phyloP scores from a whole-genome alignment of 129 eudicot genomes.

The Artemisia annua region DNA sequence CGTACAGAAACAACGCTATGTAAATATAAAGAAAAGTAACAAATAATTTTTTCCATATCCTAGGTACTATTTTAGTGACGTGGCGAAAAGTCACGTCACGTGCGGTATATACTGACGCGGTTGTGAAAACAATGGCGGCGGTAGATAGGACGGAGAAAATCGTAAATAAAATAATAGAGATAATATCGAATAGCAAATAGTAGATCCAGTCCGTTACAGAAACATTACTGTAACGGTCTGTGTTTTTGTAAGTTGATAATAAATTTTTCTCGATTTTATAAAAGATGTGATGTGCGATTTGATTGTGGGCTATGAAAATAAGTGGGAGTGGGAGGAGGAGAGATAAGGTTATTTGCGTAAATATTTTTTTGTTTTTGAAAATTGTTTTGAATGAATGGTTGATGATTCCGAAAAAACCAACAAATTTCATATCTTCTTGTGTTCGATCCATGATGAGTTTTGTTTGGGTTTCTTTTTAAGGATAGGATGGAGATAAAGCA shows the following conservation, averaged over 20 bases:
- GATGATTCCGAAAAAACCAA: constrained; percentile 35
- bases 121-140: constrained; percentile 66
- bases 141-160: constrained; percentile 68
- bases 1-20: constrained; percentile 22
- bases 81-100: too few relatives aligned
- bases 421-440: constrained; percentile 26
- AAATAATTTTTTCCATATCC: constrained; percentile 35
- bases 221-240: background rate
- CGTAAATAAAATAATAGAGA: constrained; percentile 45
- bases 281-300: constrained; percentile 17
- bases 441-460: constrained; percentile 26
- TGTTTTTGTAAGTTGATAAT: background rate
- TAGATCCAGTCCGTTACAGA: constrained; percentile 26
- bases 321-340: constrained; percentile 30
- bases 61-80: constrained; percentile 22
- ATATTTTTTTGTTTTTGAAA: constrained; percentile 16
- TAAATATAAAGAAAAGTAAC: constrained; percentile 25
- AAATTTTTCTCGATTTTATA: background rate
- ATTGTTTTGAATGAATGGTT: constrained; percentile 34
- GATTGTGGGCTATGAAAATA: constrained; percentile 26
- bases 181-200: constrained; percentile 35
- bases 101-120: constrained; percentile 33
- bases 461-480: too few relatives aligned
- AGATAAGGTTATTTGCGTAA: constrained; percentile 28
- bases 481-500: background rate